Base-by-base conservation (phyloP, 179 eudicot species). In the Sideroxylon spinosum region DNA sequence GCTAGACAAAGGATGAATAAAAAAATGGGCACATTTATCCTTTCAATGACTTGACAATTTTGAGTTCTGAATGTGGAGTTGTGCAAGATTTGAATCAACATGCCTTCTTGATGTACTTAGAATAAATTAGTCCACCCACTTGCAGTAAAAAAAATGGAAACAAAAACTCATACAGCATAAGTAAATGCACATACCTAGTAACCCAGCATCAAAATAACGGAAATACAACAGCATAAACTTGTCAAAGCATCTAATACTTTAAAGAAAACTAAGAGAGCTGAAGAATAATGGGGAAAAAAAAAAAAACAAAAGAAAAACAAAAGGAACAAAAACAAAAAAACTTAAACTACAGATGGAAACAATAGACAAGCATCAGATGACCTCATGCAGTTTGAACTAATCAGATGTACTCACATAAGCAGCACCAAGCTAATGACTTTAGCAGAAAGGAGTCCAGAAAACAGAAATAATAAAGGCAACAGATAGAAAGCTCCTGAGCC, bases 381-480 rank as follows among this genome's bases (percentile, higher is more conserved):
- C 53, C 57, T 70, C 12, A 20, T 25, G 28, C 8, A 64, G 66
- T 46, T 49, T 53, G 66, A 70, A 49, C 10, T 49, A 71, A 13
- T 5, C 44, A 55, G 69, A 62, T 68, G 53, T 78, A 85, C 99
- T 96, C 83, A 96, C 99, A 85, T 77, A 94, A 81, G 88, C 98
- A 96, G 84, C 93, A 94, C 61, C 87, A 81, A 78, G 88, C 91
- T 77, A 96, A 61, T 62, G 98, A 90, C 84, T 90, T 81, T 68
- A 96, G 90, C 82, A 96, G 80, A 65, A 59, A 78, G 23, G 82
- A 78, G 75, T 92, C 92, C 87, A 96, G 53, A 72, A 72, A 78
- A 78, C 94, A 83, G 85, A 89, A 88, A 81, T 92, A 96, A 75
- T 90, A 94, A 75, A 94, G 88, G 87, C 93, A 94, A 70, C 93